phyloP scores from a whole-genome alignment of 768 basidiomycete genomes.

The Cystofilobasidium capitatum region DNA sequence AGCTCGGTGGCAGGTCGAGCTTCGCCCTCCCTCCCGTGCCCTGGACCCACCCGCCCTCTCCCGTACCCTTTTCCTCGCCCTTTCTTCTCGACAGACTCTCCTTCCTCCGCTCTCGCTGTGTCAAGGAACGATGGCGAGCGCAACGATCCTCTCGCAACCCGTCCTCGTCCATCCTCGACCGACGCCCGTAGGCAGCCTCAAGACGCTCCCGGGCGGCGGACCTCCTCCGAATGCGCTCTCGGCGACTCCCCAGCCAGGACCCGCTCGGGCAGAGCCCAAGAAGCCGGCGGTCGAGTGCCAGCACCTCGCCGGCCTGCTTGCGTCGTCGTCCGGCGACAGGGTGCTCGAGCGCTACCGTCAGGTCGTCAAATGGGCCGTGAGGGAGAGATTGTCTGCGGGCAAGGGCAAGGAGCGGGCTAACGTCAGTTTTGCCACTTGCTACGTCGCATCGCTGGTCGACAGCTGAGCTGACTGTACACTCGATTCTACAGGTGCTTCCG shows the following conservation, averaged over 20 bases:
- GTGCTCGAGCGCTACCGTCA: slow-evolving; percentile 4
- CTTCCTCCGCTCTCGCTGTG: neutral
- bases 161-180: neutral
- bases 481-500: slow-evolving; percentile 26
- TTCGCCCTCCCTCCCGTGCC: too few relatives aligned
- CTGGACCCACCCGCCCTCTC: too few relatives aligned
- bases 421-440: neutral
- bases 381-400: neutral
- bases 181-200: slow-evolving; percentile 1
- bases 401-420: slow-evolving; percentile 2
- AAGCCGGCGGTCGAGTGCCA: neutral
- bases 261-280: neutral
- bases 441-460: neutral
- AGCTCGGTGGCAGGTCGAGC: too few relatives aligned
- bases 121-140: neutral
- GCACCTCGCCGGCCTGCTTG: neutral
- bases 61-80: too few relatives aligned
- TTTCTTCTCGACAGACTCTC: neutral
- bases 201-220: slow-evolving; percentile 1
- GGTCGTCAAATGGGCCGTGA: slow-evolving; percentile 10
- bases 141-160: neutral
- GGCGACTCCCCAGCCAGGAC: neutral
- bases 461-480: neutral
- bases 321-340: neutral
- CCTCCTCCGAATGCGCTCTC: neutral